phyloP scores from a whole-genome alignment of 1,284 basidiomycete genomes.

The Sporisorium scitamineum region DNA sequence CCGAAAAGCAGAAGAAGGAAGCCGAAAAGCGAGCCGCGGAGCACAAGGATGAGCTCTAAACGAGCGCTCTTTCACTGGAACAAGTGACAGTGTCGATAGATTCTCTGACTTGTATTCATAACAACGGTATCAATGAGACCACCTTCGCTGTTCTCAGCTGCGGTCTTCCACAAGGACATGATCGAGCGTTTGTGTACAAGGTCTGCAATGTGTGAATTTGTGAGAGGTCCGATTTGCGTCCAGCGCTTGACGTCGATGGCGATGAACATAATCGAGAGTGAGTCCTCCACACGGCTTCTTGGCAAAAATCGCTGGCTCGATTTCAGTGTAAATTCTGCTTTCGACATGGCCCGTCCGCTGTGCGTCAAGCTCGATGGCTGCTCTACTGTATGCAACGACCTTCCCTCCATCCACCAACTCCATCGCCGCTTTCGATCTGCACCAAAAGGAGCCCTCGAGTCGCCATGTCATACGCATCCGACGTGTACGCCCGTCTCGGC shows the following conservation, averaged over 20 bases:
- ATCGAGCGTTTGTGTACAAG: neutral
- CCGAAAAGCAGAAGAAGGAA: slow-evolving; percentile 48
- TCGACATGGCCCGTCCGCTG: slow-evolving; percentile 16
- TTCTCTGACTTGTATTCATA: neutral
- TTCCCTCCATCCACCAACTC: neutral
- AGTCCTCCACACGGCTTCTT: neutral
- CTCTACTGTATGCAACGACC: neutral
- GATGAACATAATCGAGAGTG: neutral
- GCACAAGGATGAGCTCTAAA: slow-evolving; percentile 47
- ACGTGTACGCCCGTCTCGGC: slow-evolving; percentile 41
- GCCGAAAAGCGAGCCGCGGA: slow-evolving; percentile 30
- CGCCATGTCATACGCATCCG: slow-evolving; percentile 42
- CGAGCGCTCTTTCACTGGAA: neutral
- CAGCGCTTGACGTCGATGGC: neutral
- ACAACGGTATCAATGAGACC: neutral
- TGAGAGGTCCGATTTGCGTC: no score
- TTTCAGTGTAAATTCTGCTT: neutral
- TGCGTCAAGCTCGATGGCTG: neutral
- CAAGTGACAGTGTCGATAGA: no score
- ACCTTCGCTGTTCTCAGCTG: neutral
- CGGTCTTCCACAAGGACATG: neutral
- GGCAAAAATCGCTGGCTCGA: neutral
- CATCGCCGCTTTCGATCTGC: neutral
- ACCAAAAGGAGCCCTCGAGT: neutral
- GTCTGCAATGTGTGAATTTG: no score